Base-by-base conservation (phyloP, 495 filamentous ascomycete species). In the Aspergillus cavernicola region DNA sequence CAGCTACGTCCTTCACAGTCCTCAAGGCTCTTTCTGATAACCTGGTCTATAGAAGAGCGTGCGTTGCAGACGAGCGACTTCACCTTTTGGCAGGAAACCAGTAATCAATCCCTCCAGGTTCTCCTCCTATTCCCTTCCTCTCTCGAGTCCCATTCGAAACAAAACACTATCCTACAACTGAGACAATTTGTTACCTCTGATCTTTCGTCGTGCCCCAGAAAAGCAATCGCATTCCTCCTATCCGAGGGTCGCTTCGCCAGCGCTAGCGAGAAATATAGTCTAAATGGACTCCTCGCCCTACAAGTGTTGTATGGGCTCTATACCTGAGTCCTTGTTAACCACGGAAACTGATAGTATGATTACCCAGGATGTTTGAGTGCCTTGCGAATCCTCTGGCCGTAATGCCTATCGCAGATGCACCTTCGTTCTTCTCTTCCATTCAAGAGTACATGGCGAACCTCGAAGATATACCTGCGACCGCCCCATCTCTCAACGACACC, bases 171-270 rank as follows among this genome's bases (percentile, higher is more conserved):
- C 5, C 38, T 65, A 19, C 75, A 79, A 20, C 70, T 86, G 36
- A 69, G 75, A 29, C 68, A 75, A 16, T 70, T 86, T 62, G 62
- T 42, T 57, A 66, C 53, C 62, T 80, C 24, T 64, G 64, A 9
- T 26, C 4, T 20, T 37, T 33, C 20, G n/a, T 73, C 20, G 66
- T 68, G 13, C 22, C 16, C 11, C 54, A 63, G 22, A 59, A 64
- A 78, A 15, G 77, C 71, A 39, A 72, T 88, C 35, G 58, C 78
- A 12, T 83, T 86, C 59, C 65, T 85, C 3, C 68, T 85, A 1
- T 68, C 68, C 8, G 62, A 67, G 12, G 36, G 44, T 8, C 41
- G 60, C 8, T 58, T 61, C 37, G 33, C 13, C 4, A 57, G 48
- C 5, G 60, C 52, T 2, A 61, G 59, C 33, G 39, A 50, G 5